A percentile compares a stretch with the other conserved stretches of the same genome.
These are phyloP conservation scores for Candida methanosorbosa DNA, from an alignment of 805 yeast species.

Conservation along the genomic window DNA sequence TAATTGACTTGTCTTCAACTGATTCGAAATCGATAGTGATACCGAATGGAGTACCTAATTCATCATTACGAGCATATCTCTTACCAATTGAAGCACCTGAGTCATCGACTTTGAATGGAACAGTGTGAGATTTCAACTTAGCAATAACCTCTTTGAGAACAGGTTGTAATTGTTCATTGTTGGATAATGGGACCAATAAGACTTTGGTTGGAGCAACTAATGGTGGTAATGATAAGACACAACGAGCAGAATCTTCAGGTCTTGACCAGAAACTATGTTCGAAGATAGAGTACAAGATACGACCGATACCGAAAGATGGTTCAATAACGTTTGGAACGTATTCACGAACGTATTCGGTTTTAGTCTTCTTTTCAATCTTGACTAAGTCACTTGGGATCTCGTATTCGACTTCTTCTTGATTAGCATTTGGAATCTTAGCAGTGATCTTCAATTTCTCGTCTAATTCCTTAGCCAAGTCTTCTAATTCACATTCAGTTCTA, in stretches of 20 bases:
- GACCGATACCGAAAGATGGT: slow-evolving; percentile 98
- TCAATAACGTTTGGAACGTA: slow-evolving; percentile 96
- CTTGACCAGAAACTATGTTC: slow-evolving; percentile 96
- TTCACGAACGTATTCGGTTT: slow-evolving; percentile 88
- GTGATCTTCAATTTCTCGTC: slow-evolving; percentile 51
- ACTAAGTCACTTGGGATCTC: slow-evolving; percentile 60
- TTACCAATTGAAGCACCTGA: slow-evolving; percentile 97
- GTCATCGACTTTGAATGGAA: slow-evolving; percentile 94
- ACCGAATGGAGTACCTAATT: slow-evolving; percentile 98
- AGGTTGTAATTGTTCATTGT: slow-evolving; percentile 72
- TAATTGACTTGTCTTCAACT: slow-evolving; percentile 76
- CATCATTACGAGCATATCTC: slow-evolving; percentile 97
- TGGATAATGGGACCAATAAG: slow-evolving; percentile 86
- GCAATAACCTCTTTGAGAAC: slow-evolving; percentile 61
- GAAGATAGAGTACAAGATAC: slow-evolving; percentile 85
- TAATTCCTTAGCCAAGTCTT: slow-evolving; percentile 65
- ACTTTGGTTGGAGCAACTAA: slow-evolving; percentile 97
- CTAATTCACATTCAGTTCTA: slow-evolving; percentile 81
- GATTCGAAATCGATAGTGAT: slow-evolving; percentile 95
- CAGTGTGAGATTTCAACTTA: slow-evolving; percentile 66
- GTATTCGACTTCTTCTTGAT: slow-evolving; percentile 37
- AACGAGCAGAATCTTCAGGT: slow-evolving; percentile 82
- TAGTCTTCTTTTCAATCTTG: slow-evolving; percentile 66
- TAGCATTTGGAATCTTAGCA: slow-evolving; percentile 58
- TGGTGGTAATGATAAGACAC: slow-evolving; percentile 84